Conservation (phyloP, 768 basidiomycete genomes). For the Lactifluus pinguis region DNA sequence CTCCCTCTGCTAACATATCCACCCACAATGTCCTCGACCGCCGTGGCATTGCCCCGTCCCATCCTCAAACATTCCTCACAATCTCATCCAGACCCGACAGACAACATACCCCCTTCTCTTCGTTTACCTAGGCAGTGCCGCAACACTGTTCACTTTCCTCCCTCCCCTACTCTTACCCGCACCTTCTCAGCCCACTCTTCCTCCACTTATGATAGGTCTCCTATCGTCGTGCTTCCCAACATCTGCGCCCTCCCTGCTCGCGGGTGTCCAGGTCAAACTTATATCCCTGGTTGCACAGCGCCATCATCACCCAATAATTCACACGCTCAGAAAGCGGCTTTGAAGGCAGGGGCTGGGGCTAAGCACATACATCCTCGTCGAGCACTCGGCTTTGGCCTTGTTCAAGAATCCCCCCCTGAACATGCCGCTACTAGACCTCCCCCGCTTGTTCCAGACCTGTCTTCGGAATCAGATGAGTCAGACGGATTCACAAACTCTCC, state of each 20-base stretch:
- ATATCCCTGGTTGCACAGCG: slow-evolving; percentile 37
- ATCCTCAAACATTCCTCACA: slow-evolving; percentile 19
- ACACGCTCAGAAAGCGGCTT: slow-evolving; percentile 16
- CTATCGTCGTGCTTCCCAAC: slow-evolving; percentile 66
- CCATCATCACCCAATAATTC: slow-evolving; percentile 13
- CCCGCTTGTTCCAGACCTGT: slow-evolving; percentile 52
- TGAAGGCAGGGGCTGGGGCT: slow-evolving; percentile 26
- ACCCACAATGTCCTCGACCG: not conserved
- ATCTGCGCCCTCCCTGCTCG: slow-evolving; percentile 69
- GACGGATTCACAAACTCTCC: slow-evolving; percentile 41
- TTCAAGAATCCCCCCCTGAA: slow-evolving; percentile 8
- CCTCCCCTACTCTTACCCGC: slow-evolving; percentile 29
- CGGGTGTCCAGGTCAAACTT: slow-evolving; percentile 67
- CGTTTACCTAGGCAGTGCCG: slow-evolving; percentile 3
- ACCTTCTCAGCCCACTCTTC: slow-evolving; percentile 36
- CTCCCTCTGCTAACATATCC: slow-evolving; percentile 3
- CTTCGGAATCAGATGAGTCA: slow-evolving; percentile 56
- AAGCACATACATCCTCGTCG: slow-evolving; percentile 39
- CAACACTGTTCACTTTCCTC: slow-evolving; percentile 39
- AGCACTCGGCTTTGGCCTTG: slow-evolving; percentile 23
- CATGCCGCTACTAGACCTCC: slow-evolving; percentile 27
- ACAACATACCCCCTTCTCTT: not conserved
- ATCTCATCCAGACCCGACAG: not conserved
- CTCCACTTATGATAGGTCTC: slow-evolving; percentile 64
- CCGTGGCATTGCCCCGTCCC: slow-evolving; percentile 13